Conservation (phyloP, 805 yeast genomes). For the Lipomyces yamadae region DNA sequence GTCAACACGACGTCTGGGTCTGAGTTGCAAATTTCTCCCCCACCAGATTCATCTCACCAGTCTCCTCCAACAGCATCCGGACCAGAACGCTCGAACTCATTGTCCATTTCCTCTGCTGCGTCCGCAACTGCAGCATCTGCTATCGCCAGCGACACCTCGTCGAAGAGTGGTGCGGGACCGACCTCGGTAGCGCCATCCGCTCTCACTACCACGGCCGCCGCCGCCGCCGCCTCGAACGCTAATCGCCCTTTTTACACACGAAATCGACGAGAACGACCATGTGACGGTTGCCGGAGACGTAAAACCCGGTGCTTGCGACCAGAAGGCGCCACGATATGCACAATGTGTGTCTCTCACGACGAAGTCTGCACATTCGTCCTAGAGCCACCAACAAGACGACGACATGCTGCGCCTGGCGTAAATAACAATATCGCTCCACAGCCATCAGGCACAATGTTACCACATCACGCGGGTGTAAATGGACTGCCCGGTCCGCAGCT, state of each 20-base stretch:
- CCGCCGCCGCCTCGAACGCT: not conserved
- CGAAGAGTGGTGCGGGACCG: not conserved
- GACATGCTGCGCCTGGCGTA: conserved; percentile 1
- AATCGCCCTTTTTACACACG: conserved; percentile 39
- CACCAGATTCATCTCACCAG: not conserved
- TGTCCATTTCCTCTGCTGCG: not conserved
- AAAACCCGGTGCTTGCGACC: conserved; percentile 47
- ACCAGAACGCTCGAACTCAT: not conserved
- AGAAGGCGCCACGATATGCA: conserved; percentile 39
- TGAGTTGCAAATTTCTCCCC: not conserved
- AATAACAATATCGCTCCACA: not conserved
- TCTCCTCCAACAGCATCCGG: not conserved
- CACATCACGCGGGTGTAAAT: not conserved
- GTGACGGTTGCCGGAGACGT: conserved; percentile 49
- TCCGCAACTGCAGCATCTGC: not conserved
- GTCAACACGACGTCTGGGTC: not conserved
- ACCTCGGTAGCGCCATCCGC: not conserved
- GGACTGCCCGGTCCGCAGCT: not conserved
- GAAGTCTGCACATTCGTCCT: conserved; percentile 45
- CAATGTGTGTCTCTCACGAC: conserved; percentile 44
- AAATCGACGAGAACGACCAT: conserved; percentile 46
- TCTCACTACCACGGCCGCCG: too few relatives aligned
- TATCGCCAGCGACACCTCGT: not conserved
- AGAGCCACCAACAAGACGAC: conserved; percentile 39
- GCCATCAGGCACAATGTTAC: not conserved